These are phyloP conservation scores for Corchorus olitorius DNA, from an alignment of 345 rosid species.

Conservation along the genomic window DNA sequence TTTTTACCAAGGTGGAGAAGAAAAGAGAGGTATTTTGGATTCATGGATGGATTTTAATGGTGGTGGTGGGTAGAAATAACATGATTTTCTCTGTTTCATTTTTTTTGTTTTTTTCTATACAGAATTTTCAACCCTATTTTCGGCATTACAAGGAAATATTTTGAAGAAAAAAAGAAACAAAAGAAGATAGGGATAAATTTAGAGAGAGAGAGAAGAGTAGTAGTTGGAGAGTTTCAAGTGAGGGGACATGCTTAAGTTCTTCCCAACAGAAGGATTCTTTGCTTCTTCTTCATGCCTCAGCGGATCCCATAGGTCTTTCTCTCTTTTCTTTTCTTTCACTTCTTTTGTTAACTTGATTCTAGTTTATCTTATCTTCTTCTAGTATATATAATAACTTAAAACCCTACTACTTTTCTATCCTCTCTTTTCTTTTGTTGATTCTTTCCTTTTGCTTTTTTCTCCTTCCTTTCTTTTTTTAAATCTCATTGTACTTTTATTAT, in stretches of 20 bases:
- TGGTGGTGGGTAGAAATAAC: constrained; percentile 1
- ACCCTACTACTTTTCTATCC: not conserved
- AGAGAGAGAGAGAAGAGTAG: constrained; percentile 15
- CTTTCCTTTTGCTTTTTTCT: not conserved
- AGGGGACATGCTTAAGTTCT: constrained; percentile 55
- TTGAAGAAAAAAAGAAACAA: constrained; percentile 5
- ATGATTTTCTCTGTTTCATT: not conserved
- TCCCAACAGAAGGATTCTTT: constrained; percentile 41
- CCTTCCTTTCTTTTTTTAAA: constrained; percentile 10
- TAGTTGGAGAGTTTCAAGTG: constrained; percentile 32
- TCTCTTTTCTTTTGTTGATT: constrained; percentile 6
- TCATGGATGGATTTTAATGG: constrained; percentile 9
- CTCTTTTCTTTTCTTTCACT: not conserved
- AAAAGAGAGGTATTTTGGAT: not conserved
- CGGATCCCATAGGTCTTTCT: constrained; percentile 37
- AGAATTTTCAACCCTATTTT: not conserved
- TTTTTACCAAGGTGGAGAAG: not conserved
- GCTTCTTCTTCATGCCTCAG: constrained; percentile 31
- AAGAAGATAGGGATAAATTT: not conserved
- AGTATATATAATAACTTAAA: not conserved
- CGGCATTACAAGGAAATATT: not conserved
- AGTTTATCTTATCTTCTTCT: constrained; percentile 1
- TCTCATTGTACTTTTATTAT: not conserved
- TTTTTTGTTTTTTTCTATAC: not conserved
- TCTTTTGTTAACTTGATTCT: not conserved